Evolutionary conservation across 805 yeast species (phyloP).

Genomic region (Yamadazyma ubonensis): DNA sequence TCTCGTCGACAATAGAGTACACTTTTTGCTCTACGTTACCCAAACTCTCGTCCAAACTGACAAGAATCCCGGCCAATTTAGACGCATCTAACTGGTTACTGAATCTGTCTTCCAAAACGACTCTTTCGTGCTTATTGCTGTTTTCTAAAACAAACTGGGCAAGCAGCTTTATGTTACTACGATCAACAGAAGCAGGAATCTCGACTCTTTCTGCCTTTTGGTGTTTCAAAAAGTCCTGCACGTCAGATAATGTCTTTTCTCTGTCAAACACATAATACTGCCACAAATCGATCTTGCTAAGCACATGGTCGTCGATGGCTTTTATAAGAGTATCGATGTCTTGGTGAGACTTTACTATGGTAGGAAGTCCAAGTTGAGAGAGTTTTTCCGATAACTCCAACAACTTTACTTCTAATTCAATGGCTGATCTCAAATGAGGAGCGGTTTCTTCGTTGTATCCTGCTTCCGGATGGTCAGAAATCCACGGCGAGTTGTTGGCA

Average conservation of each 20-base stretch:
- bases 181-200: conserved; percentile 44
- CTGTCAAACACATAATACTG: conserved; percentile 79
- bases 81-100: conserved; percentile 52
- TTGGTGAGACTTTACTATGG: conserved; percentile 44
- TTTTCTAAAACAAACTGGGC: conserved; percentile 47
- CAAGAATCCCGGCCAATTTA: conserved; percentile 53
- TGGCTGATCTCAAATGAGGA: conserved; percentile 83
- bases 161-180: conserved; percentile 39
- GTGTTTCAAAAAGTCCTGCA: conserved; percentile 41
- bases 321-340: conserved; percentile 65
- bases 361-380: conserved; percentile 59
- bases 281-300: conserved; percentile 74
- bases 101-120: conserved; percentile 50
- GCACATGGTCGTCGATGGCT: conserved; percentile 66
- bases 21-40: conserved; percentile 33
- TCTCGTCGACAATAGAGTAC: conserved; percentile 62
- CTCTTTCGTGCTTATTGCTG: conserved; percentile 39
- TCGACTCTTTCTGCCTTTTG: conserved; percentile 26
- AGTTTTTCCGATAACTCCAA: conserved; percentile 62
- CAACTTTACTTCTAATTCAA: conserved; percentile 74
- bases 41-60: conserved; percentile 20
- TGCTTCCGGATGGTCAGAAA: conserved; percentile 80
- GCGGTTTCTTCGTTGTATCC: conserved; percentile 87
- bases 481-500: conserved; percentile 86
- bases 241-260: too few species aligned